Conservation (phyloP, 495 filamentous ascomycete genomes). For the Aspergillus panamensis region DNA sequence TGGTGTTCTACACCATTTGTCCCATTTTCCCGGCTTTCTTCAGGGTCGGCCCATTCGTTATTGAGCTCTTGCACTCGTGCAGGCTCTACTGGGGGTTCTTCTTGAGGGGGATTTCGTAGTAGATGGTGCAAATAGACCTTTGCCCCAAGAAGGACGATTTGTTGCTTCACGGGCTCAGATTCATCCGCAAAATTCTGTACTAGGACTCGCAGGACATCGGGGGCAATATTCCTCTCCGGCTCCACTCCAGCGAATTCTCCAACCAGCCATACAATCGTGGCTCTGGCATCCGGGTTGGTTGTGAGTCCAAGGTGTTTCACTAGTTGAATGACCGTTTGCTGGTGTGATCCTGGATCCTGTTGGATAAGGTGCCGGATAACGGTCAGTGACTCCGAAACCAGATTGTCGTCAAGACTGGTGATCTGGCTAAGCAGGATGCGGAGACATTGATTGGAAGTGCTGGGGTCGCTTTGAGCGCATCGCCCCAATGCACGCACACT, state of each 20-base stretch:
- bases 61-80: constrained; percentile 23
- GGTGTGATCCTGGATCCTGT: constrained; percentile 74
- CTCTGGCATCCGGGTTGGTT: constrained; percentile 78
- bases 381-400: constrained; percentile 87
- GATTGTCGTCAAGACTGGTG: constrained; percentile 74
- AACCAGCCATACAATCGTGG: constrained; percentile 95
- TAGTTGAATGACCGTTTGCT: constrained; percentile 78
- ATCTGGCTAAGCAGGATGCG: constrained; percentile 79
- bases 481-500: constrained; percentile 88
- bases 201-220: constrained; percentile 88
- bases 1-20: constrained; percentile 28
- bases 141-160: constrained; percentile 87
- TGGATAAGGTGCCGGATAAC: constrained; percentile 95
- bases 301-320: constrained; percentile 86
- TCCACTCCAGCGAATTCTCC: constrained; percentile 85
- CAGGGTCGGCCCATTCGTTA: constrained; percentile 43
- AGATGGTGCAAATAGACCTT: constrained; percentile 92
- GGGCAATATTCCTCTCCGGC: constrained; percentile 78
- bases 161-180: constrained; percentile 77
- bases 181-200: constrained; percentile 81
- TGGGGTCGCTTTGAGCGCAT: constrained; percentile 74
- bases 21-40: constrained; percentile 33
- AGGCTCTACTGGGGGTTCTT: constrained; percentile 20
- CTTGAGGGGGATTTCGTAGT: constrained; percentile 49
- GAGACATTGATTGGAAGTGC: constrained; percentile 71